Conservation (phyloP, 2,329 filamentous ascomycete genomes). For the Arthroderma uncinatum region DNA sequence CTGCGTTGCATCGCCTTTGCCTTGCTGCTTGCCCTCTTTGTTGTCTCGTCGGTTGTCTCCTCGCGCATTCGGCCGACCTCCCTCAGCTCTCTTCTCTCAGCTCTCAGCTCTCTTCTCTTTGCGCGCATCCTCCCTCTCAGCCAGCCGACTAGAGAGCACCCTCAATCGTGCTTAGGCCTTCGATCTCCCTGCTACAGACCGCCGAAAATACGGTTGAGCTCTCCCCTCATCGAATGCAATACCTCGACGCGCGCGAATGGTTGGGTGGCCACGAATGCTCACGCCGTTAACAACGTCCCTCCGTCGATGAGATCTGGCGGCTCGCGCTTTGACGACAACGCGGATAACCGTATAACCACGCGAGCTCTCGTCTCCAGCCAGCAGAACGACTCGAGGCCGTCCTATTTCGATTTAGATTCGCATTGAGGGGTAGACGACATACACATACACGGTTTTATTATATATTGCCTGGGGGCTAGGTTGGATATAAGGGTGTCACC, state of each 20-base stretch:
- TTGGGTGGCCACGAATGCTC: neutral
- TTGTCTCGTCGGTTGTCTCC: neutral
- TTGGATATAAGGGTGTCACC: neutral
- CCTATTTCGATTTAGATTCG: neutral
- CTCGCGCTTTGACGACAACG: neutral
- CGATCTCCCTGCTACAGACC: neutral
- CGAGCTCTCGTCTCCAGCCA: neutral
- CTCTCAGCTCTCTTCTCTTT: neutral
- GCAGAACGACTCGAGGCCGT: neutral
- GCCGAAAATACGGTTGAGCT: neutral
- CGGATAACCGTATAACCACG: neutral
- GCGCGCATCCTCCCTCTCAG: neutral
- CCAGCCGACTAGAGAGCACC: neutral
- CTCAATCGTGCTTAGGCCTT: neutral
- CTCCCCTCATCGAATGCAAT: neutral
- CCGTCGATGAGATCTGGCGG: neutral
- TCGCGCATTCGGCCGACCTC: neutral
- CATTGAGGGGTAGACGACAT: neutral
- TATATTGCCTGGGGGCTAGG: neutral
- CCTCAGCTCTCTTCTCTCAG: neutral
- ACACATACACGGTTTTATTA: neutral
- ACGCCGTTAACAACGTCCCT: neutral
- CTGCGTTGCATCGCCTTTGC: neutral
- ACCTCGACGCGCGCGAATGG: neutral
- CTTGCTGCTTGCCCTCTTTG: neutral